Conservation (phyloP, 106 monocot species). For the Narthecium ossifragum region DNA sequence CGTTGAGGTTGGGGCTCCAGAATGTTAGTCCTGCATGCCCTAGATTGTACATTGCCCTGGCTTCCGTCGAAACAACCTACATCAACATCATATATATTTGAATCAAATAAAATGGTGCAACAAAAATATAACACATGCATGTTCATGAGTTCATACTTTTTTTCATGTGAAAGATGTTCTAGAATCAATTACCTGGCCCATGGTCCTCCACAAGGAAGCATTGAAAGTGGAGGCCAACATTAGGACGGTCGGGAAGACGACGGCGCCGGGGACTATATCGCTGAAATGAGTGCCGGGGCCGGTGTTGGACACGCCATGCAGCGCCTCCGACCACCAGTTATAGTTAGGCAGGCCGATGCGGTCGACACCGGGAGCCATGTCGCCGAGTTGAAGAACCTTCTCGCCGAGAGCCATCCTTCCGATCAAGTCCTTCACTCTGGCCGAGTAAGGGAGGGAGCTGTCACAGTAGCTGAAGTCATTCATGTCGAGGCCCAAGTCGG, state of each 20-base stretch:
- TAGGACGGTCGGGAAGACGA: constrained; percentile 8
- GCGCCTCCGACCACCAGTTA: constrained; percentile 44
- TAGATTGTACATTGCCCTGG: constrained; percentile 23
- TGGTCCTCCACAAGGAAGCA: constrained; percentile 9
- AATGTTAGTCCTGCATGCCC: neutral
- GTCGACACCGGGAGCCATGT: neutral
- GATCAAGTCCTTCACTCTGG: constrained; percentile 12
- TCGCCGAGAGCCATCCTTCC: constrained; percentile 10
- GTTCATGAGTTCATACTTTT: too few relatives aligned
- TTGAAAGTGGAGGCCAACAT: constrained; percentile 10
- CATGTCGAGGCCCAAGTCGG: neutral
- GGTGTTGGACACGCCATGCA: constrained; percentile 32
- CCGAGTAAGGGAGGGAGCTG: neutral
- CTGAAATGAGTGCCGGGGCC: constrained; percentile 9
- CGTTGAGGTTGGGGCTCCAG: constrained; percentile 21
- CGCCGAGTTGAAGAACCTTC: constrained; percentile 19
- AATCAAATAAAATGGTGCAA: neutral
- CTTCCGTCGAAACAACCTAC: constrained; percentile 15
- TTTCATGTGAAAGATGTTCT: too few relatives aligned
- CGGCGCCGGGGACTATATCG: constrained; percentile 3
- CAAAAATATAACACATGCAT: neutral
- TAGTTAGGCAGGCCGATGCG: constrained; percentile 18
- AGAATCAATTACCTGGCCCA: constrained; percentile 9
- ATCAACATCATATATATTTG: neutral
- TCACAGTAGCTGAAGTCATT: constrained; percentile 14